Base-by-base conservation (phyloP, 768 basidiomycete genomes). In the Lentinula detonsa region DNA sequence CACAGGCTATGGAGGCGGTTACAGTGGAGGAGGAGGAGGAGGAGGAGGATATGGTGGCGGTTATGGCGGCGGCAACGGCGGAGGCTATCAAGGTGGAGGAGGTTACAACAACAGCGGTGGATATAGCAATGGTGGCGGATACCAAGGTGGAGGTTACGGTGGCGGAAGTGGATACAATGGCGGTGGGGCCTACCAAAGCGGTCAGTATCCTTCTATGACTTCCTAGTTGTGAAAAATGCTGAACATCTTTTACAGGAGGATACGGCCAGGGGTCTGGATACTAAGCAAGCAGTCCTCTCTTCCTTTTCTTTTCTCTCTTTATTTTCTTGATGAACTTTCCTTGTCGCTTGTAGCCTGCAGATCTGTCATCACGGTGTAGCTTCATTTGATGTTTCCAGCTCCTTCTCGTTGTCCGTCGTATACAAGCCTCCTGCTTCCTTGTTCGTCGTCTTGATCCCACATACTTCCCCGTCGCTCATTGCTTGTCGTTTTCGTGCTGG, bases 101-200 rank as follows among this genome's bases (percentile, higher is more conserved):
- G 66, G 64, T 31, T 65, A 67, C 35, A 62, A 59, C 45, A n/a
- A 18, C 45, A n/a, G 37, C 59, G 57, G 43, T 49, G 54, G 51
- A 54, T 39, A 39, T 6, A 13, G 37, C 13, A 31, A 35, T 35
- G 28, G 55, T 58, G 10, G 28, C 63, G 70, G 65, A 6, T 68
- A 67, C 49, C 54, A 40, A 10, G 59, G 65, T 35, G 68, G 67
- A 43, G 71, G 72, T 61, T 62, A 60, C 35, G 53, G 53, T 6
- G 37, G 69, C 13, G 72, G 71, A 40, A 63, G 70, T 16, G 69
- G 66, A 42, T 62, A 64, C 54, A 62, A 64, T 2, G 73, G 64
- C 50, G 62, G 60, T 11, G 62, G 75, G 40, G 68, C 70, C 61
- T 70, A 67, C 40, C 71, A 75, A 53, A 71, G 73, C 21, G 72